Percentiles rank a stretch among this genome's conserved stretches.
Evolutionary conservation across 2,329 filamentous ascomycete genomes (phyloP).

Genomic region (Pleoardoris graminearum): DNA sequence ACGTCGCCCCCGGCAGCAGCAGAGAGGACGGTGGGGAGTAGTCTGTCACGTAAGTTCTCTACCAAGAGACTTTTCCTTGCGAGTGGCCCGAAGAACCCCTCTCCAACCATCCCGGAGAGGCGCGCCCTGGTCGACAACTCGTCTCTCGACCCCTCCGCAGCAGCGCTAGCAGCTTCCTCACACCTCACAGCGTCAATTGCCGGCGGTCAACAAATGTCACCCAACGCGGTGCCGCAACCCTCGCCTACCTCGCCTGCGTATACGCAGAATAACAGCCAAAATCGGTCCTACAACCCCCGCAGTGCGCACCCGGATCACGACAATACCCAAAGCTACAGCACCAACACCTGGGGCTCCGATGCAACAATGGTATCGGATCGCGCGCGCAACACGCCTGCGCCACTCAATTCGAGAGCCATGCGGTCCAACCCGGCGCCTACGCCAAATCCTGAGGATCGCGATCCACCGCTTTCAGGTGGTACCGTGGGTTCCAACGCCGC

Average conservation of each 20-base stretch:
- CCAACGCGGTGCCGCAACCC: conserved; percentile 48
- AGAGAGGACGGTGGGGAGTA: conserved; percentile 47
- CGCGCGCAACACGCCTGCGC: conserved; percentile 40
- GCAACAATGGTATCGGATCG: conserved; percentile 31
- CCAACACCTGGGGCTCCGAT: conserved; percentile 37
- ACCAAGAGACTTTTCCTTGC: conserved; percentile 58
- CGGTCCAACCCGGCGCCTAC: conserved; percentile 35
- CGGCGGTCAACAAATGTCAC: conserved; percentile 46
- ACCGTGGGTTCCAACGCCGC: conserved; percentile 29
- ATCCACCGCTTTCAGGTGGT: conserved; percentile 43
- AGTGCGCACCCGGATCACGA: conserved; percentile 38
- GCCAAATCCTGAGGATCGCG: conserved; percentile 38
- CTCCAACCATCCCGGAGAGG: conserved; percentile 54
- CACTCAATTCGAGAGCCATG: conserved; percentile 34
- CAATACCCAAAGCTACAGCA: conserved; percentile 32
- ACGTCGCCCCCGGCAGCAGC: conserved; percentile 41
- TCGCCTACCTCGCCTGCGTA: conserved; percentile 57
- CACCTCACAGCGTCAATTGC: conserved; percentile 56
- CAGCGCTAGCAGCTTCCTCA: conserved; percentile 55
- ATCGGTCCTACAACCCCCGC: conserved; percentile 32
- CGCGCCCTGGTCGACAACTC: conserved; percentile 47
- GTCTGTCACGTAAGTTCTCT: conserved; percentile 57
- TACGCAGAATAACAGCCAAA: conserved; percentile 36
- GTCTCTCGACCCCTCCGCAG: conserved; percentile 55
- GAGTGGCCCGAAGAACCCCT: conserved; percentile 54